These are phyloP conservation scores for Ustilaginoidea virens DNA, from an alignment of 2,329 filamentous ascomycete species.

Conservation along the genomic window DNA sequence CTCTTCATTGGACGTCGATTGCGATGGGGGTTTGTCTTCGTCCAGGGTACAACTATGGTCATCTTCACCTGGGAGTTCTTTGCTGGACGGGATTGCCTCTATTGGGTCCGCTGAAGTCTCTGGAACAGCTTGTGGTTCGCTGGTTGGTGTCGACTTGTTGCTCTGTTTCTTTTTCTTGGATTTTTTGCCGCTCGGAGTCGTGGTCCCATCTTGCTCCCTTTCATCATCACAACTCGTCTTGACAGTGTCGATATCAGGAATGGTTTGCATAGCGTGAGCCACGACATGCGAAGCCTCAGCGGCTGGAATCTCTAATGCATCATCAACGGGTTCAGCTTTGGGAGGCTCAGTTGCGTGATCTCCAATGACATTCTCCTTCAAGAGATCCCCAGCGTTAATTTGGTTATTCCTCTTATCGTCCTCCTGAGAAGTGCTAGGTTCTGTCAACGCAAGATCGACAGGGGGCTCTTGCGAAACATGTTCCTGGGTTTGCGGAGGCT, in stretches of 20 bases:
- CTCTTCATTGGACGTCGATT: constrained; percentile 1
- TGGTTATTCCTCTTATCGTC: constrained; percentile 18
- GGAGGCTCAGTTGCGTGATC: not conserved
- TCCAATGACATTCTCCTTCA: constrained; percentile 6
- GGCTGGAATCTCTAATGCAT: not conserved
- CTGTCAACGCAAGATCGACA: constrained; percentile 4
- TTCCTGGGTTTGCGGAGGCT: constrained; percentile 12
- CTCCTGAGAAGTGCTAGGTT: constrained; percentile 10
- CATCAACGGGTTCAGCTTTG: not conserved
- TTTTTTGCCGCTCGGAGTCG: constrained; percentile 10
- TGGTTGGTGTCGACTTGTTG: constrained; percentile 10
- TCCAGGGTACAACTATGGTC: too few relatives aligned
- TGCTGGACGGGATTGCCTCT: not conserved
- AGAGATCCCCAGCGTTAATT: constrained; percentile 1
- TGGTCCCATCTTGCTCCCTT: constrained; percentile 8
- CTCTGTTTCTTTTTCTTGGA: constrained; percentile 16
- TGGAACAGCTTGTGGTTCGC: not conserved
- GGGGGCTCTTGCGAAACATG: not conserved
- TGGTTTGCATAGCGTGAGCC: not conserved
- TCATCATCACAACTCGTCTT: constrained; percentile 1
- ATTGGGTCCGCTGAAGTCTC: not conserved
- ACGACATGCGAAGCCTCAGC: not conserved
- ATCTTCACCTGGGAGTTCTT: too few relatives aligned
- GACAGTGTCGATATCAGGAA: not conserved
- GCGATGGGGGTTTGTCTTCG: not conserved